phyloP scores from a whole-genome alignment of 495 filamentous ascomycete genomes.

The Cladorrhinum samala region DNA sequence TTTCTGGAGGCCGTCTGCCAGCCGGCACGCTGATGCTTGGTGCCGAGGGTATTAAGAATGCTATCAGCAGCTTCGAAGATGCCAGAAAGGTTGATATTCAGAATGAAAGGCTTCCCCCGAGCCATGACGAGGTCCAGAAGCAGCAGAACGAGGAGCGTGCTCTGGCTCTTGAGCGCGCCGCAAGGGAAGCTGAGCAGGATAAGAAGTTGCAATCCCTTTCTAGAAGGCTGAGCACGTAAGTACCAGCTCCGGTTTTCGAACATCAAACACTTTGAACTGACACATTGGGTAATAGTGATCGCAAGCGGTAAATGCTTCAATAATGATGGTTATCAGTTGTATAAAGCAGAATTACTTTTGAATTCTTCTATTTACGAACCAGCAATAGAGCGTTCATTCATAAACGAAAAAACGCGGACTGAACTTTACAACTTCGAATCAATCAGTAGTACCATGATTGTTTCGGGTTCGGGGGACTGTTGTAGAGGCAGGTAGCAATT shows the following conservation, averaged over 20 bases:
- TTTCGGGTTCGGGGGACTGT: too few species aligned
- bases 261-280: background rate
- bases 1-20: slow-evolving; percentile 84
- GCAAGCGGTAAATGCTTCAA: background rate
- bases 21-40: slow-evolving; percentile 97
- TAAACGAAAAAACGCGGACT: too few species aligned
- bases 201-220: slow-evolving; percentile 76
- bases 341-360: background rate
- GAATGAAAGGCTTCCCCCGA: slow-evolving; percentile 90
- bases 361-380: background rate
- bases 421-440: too few species aligned
- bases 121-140: slow-evolving; percentile 80
- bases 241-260: slow-evolving; percentile 9
- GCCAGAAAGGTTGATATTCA: slow-evolving; percentile 96
- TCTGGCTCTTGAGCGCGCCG: slow-evolving; percentile 76
- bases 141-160: slow-evolving; percentile 72
- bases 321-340: background rate
- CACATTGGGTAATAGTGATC: background rate
- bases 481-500: too few species aligned
- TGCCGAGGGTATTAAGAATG: slow-evolving; percentile 97
- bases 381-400: too few species aligned
- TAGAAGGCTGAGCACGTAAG: slow-evolving; percentile 94
- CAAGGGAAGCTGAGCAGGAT: slow-evolving; percentile 85
- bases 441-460: too few species aligned
- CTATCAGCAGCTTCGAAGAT: slow-evolving; percentile 96